Percentiles rank a stretch among this genome's conserved stretches.
Evolutionary conservation across 2,329 filamentous ascomycete genomes (phyloP).

Genomic region (Metarhizium anisopliae): DNA sequence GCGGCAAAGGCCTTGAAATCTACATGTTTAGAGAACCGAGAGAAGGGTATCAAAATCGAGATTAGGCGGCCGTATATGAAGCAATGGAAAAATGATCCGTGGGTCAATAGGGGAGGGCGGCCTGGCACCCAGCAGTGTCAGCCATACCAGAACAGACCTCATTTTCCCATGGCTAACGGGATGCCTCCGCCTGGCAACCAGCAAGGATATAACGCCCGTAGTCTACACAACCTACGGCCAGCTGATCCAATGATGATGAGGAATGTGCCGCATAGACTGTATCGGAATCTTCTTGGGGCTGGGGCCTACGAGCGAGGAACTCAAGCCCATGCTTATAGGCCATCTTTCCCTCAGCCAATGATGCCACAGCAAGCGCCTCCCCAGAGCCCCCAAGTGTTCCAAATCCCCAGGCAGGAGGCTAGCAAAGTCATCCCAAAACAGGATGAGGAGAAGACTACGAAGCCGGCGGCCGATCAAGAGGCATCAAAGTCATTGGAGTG

Average conservation of each 20-base stretch:
- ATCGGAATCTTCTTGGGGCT: neutral
- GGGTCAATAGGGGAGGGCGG: neutral
- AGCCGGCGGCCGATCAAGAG: neutral
- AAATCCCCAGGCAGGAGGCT: neutral
- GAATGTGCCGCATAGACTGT: neutral
- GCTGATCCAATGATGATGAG: too few species aligned
- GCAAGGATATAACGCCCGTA: neutral
- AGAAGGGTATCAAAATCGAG: constrained; percentile 8
- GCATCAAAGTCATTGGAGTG: constrained; percentile 1
- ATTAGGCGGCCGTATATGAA: too few species aligned
- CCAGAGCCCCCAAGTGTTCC: neutral
- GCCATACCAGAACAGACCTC: neutral
- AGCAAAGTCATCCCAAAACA: neutral
- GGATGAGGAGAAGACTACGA: too few species aligned
- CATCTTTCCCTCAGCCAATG: neutral
- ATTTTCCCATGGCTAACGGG: neutral
- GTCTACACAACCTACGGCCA: neutral
- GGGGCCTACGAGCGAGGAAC: neutral
- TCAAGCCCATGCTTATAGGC: neutral
- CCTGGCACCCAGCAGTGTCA: constrained; percentile 2
- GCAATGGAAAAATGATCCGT: neutral
- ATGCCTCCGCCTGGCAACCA: neutral
- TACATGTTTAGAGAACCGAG: constrained; percentile 14
- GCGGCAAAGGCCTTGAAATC: constrained; percentile 16
- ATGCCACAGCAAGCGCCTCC: neutral